Base-by-base conservation (phyloP, 768 basidiomycete species). In the Mrakia gelida region DNA sequence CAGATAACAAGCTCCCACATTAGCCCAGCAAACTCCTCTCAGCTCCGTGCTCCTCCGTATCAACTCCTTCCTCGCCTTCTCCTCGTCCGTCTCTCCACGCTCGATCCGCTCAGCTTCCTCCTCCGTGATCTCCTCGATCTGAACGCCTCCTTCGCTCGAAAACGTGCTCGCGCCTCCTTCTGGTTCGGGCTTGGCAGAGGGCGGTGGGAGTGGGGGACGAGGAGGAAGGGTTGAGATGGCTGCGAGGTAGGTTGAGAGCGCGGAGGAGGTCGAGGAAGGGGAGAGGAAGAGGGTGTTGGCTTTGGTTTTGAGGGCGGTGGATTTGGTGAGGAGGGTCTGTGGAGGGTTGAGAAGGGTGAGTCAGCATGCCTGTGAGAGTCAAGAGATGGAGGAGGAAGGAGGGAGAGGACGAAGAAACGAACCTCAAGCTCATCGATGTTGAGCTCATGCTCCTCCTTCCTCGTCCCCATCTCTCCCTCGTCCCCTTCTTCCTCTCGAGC, bases 1-100 rank as follows among this genome's bases (percentile, higher is more conserved):
- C 8, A 92, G 87, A 82, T 90, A 87, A 81, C 94, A 95, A 73
- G 94, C 95, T 0, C 88, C 94, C 56, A 96, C 90, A 82, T 98
- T 98, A n/a, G 92, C 91, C 82, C 92, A 88, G 80, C 95, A 83
- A 23, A 92, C 87, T 43, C 93, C 90, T 74, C 92, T 88, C 34
- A 88, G 86, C 81, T 89, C 90, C 18, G 86, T 85, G 80, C 87
- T 88, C 73, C 89, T 86, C 54, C 80, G 61, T 54, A 89, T 87
- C n/a, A 88, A 78, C 45, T 83, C 85, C 21, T 83, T 80, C 30
- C 85, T 79, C 81, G 78, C 75, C 75, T 34, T 80, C 34, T 77
- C 76, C 30, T 59, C 70, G 30, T 38, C 45, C 28, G 23, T 71
- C 59, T 79, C 76, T 26, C 80, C 77, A 59, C 65, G 38, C 38